Evolutionary conservation across 106 monocot species (phyloP), one percentile per base, ranked within the genome.

Genomic region (Gastrodia elata): DNA sequence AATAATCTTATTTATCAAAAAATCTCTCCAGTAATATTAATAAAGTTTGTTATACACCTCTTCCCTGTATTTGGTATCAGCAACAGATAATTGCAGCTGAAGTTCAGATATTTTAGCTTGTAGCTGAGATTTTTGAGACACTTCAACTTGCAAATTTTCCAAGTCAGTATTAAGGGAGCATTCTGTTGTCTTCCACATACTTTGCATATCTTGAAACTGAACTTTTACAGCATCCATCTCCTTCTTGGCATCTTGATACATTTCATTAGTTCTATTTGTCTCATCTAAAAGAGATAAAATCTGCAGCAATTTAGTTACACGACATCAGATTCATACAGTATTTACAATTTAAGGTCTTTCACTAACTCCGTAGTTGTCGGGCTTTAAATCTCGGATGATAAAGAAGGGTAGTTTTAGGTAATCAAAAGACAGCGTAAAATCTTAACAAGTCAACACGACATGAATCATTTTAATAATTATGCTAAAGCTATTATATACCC

Each of bases 241-340:
- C 39, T 85, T 81, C 59, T 83, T 94, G 38, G 83, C 73, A 74
- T 76, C 71, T 78, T 88, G 72, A 68, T 88, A 83, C 71, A 74
- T 78, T 61, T 76, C 77, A 72, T 74, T 76, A 25, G 86, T 85
- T n/a, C 42, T 69, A 67, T 78, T 75, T 58, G 85, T 85, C 77
- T 91, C 91, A 70, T 87, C 85, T 65, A 79, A 72, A 64, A 81
- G 55, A 79, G 87, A 82, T 28, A 68, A 79, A 71, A 96, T 83
- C 95, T 96, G 85, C 52, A 89, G 64, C 48, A 72, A 3, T 52
- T 22, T 41, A 46, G 37, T 72, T 55, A 72, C 13, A 24, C 27
- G 11, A 8, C 71, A 38, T 35, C 40, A 71, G 28, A 44, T 40
- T 30, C 52, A 77, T 56, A 38, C 26, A 52, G 38, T 68, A 28